phyloP scores from a whole-genome alignment of 2,329 filamentous ascomycete genomes.

The Ascochyta koolunga region DNA sequence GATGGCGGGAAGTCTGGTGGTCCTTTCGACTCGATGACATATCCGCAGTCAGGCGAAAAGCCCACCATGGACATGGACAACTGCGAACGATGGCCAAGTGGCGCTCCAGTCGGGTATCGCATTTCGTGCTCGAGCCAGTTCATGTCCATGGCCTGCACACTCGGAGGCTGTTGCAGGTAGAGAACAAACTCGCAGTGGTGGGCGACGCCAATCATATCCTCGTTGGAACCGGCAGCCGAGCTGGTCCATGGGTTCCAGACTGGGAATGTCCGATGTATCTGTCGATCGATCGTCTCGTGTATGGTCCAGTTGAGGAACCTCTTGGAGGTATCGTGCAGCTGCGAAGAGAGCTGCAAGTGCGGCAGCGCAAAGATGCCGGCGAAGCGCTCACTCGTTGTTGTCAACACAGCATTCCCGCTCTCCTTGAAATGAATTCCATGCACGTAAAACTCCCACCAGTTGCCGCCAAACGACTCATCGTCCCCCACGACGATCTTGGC shows the following conservation, averaged over 20 bases:
- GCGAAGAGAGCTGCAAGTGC: slow-evolving; percentile 71
- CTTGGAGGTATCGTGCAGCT: slow-evolving; percentile 55
- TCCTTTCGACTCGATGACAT: slow-evolving; percentile 66
- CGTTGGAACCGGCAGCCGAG: slow-evolving; percentile 61
- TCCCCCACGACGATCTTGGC: slow-evolving; percentile 77
- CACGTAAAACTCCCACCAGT: slow-evolving; percentile 78
- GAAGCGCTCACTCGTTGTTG: slow-evolving; percentile 86
- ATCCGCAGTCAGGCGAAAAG: slow-evolving; percentile 72
- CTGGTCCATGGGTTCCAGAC: slow-evolving; percentile 76
- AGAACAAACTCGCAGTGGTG: slow-evolving; percentile 89
- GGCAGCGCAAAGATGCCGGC: slow-evolving; percentile 89
- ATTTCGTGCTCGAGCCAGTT: slow-evolving; percentile 64
- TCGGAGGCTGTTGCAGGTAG: slow-evolving; percentile 72
- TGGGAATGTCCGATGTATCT: slow-evolving; percentile 63
- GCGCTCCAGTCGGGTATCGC: slow-evolving; percentile 63
- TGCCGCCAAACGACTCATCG: slow-evolving; percentile 66
- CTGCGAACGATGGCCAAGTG: slow-evolving; percentile 57
- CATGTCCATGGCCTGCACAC: slow-evolving; percentile 45
- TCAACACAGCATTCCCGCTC: slow-evolving; percentile 79
- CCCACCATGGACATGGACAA: slow-evolving; percentile 65
- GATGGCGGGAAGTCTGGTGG: slow-evolving; percentile 60
- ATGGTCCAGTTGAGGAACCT: slow-evolving; percentile 76
- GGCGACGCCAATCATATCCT: slow-evolving; percentile 67
- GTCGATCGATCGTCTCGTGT: slow-evolving; percentile 68
- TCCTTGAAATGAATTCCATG: slow-evolving; percentile 86